Base-by-base conservation (phyloP, 495 filamentous ascomycete genomes). In the Xylaria longipes region DNA sequence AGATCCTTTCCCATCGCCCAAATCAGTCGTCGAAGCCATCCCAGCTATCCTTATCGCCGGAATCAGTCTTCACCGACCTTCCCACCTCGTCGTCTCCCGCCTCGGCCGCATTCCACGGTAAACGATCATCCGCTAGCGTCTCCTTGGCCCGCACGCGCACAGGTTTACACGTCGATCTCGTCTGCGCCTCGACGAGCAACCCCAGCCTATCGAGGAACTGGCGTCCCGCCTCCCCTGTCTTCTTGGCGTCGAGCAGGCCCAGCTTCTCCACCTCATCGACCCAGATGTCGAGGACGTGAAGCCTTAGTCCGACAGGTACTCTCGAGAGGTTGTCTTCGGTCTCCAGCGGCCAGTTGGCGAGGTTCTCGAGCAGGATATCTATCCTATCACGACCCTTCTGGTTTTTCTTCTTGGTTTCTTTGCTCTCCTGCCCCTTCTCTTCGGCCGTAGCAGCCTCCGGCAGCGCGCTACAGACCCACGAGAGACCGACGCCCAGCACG, bases 271-370 rank as follows among this genome's bases (percentile, higher is more conserved):
- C 79, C 83, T 96, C 94, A 80, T 97, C 94, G 45, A 97, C 85
- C 88, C 93, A 99, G 46, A 98, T 88, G 85, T 99, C 96, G 71
- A 95, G 77, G 27, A 97, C 85, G 81, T 99, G 96, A 78, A 95
- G 91, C 63, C 94, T 85, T 74, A 99, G 75, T 0, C 96, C 96
- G 75, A 95, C 91, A 1, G 94, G 91, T 7, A 94, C 82, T 60
- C 76, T 74, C 45, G 77, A 73, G 46, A 80, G 74, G 60, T 84
- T 79, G 37, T 81, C 82, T 0, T 77, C 78, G 12, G 78, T 74
- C 50, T 83, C 77, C 56, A 88, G 76, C 12, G 85, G 84, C 82
- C 84, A 85, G 73, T 79, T 76, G 20, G 68, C 71, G 41, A 87
- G 72, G 48, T 85, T 64, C n/a, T 73, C 79, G 39, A 87, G 62